Evolutionary conservation across 805 yeast genomes (phyloP), one percentile per base, ranked within the genome.

Genomic region (Clavispora santaluciae): DNA sequence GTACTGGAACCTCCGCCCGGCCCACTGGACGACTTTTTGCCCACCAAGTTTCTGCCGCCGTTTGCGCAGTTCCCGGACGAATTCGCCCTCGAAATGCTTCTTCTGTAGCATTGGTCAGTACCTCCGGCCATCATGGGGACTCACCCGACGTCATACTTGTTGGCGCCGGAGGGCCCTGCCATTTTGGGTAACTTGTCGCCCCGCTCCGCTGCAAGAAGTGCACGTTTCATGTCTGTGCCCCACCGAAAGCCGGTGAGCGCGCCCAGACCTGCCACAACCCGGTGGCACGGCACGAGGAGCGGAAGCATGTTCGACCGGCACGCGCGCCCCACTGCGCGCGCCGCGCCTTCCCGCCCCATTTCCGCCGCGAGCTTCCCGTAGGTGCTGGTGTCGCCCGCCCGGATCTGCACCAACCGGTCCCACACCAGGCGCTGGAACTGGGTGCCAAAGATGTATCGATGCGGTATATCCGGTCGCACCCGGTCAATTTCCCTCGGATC

Each of bases 281-380:
- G 51, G 50, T 72, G 76, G 48, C 76, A 71, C 1, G 77, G 76
- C 4, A 72, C 55, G 4, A 70, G 23, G 4, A 70, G 34, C 2
- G 73, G 68, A 9, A 71, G 47, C 20, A 55, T 57, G 47, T 72
- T 72, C 15, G 65, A 56, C 3, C 66, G 70, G 35, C 70, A 63
- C 2, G 73, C 68, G 30, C 60, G 59, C 0, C 72, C 76, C 6
- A 72, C 60, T 3, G 65, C 72, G 26, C 77, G 53, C 20, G 59
- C 56, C 10, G 64, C 57, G 1, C 46, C 56, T 0, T 63, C 56
- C 33, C 49, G 49, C 2, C 61, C 60, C n/a, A 69, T 38, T 4
- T 43, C 47, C 6, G 36, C 30, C 2, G 74, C 72, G 6, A 71
- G 40, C 20, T 53, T 46, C 3, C 59, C 44, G 45, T 71, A 72